A percentile compares a stretch with the other conserved stretches of the same genome.
These are phyloP conservation scores for Lepidium didymum DNA, from an alignment of 345 rosid species.

Conservation along the genomic window DNA sequence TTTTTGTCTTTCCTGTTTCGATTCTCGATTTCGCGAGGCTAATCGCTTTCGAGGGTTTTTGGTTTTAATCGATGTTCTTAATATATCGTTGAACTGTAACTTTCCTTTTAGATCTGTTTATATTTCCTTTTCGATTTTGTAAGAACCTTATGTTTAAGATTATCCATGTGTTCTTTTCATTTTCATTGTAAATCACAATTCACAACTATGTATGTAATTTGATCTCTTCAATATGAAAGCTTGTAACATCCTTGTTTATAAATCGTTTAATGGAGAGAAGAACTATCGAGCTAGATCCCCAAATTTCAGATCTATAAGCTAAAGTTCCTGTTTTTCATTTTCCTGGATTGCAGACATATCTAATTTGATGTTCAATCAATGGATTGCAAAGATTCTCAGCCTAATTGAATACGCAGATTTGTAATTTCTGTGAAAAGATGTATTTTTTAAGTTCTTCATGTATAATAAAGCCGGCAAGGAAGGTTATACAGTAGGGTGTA, in stretches of 20 bases:
- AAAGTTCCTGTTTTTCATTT: background rate
- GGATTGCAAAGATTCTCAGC: constrained; percentile 14
- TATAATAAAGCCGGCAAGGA: background rate
- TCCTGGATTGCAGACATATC: background rate
- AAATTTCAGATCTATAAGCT: constrained; percentile 21
- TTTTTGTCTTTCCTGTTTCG: constrained; percentile 2
- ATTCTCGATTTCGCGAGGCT: constrained; percentile 16
- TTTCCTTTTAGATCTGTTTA: constrained; percentile 22
- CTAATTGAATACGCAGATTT: background rate
- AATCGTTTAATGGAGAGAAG: background rate
- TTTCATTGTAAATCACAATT: constrained; percentile 13
- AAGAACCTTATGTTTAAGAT: constrained; percentile 13
- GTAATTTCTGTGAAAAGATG: constrained; percentile 13
- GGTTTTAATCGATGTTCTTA: background rate
- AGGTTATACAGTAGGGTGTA: background rate
- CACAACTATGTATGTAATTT: constrained; percentile 3
- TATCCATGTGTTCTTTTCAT: background rate
- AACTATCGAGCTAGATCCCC: constrained; percentile 15
- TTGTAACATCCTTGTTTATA: constrained; percentile 6
- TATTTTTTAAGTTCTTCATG: background rate
- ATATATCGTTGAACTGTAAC: constrained; percentile 10
- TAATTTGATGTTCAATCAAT: constrained; percentile 1
- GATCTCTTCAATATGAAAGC: constrained; percentile 5
- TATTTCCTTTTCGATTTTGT: constrained; percentile 15
- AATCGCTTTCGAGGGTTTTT: constrained; percentile 5